A percentile compares a stretch with the other conserved stretches of the same genome.
phyloP scores from a whole-genome alignment of 306 rosid genomes.

The Bauhinia variegata region DNA sequence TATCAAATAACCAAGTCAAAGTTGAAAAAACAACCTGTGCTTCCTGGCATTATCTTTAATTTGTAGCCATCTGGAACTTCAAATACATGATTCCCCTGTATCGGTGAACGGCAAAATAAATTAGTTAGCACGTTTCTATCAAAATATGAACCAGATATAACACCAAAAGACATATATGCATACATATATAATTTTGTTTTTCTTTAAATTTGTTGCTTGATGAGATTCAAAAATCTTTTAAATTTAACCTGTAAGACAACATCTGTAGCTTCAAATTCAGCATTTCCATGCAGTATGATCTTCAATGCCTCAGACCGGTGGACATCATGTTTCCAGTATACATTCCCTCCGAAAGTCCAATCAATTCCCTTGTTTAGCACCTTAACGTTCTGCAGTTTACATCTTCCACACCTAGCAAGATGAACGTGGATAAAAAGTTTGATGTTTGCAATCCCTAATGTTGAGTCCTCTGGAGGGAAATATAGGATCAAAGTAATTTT shows the following conservation, averaged over 20 bases:
- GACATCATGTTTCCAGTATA: conserved; percentile 86
- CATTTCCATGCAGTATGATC: conserved; percentile 85
- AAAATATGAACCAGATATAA: too few species aligned
- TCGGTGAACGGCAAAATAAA: conserved; percentile 12
- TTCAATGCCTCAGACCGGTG: conserved; percentile 66
- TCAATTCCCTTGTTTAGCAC: conserved; percentile 79
- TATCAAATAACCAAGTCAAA: too few species aligned
- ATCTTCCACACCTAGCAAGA: conserved; percentile 84
- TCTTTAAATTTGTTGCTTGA: conserved; percentile 6
- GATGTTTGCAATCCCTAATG: conserved; percentile 30
- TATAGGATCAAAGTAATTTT: conserved; percentile 8
- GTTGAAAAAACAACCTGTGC: conserved; percentile 40
- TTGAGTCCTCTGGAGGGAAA: neutral
- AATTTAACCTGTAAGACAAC: conserved; percentile 75
- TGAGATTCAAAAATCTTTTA: conserved; percentile 31
- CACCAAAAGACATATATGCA: too few species aligned
- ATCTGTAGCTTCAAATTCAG: conserved; percentile 87
- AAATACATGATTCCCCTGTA: conserved; percentile 61
- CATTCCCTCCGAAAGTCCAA: conserved; percentile 67
- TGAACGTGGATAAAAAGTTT: conserved; percentile 24
- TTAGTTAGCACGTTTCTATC: neutral
- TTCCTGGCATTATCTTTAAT: conserved; percentile 51
- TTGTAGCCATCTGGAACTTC: conserved; percentile 64
- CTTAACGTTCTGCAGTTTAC: conserved; percentile 83
- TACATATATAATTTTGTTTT: too few species aligned